These are phyloP conservation scores for Geranium brycei DNA, from an alignment of 345 rosid genomes.

Conservation along the genomic window DNA sequence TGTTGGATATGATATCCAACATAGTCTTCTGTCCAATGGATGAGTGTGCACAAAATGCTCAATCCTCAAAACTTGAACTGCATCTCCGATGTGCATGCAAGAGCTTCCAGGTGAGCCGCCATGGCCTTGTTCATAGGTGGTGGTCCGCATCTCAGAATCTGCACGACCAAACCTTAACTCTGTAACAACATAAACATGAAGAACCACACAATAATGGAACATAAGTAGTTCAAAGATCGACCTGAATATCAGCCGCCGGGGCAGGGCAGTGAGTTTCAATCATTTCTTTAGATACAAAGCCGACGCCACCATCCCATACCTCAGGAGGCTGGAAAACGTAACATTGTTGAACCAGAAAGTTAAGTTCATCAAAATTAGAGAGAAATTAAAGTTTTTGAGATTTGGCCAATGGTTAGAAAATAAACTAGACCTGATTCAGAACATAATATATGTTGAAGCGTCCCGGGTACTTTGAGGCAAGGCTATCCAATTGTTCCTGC, in stretches of 20 bases:
- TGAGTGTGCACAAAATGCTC: no score
- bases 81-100: slow-evolving; percentile 70
- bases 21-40: no score
- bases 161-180: background rate
- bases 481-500: slow-evolving; percentile 79
- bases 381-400: no score
- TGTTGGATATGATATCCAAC: no score
- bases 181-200: background rate
- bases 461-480: slow-evolving; percentile 48
- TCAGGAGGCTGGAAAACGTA: slow-evolving; percentile 62
- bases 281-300: slow-evolving; percentile 87
- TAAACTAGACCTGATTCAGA: slow-evolving; percentile 64
- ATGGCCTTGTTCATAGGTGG: slow-evolving; percentile 99
- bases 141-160: slow-evolving; percentile 91
- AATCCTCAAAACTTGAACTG: slow-evolving; percentile 71
- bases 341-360: background rate
- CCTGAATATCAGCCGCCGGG: slow-evolving; percentile 64
- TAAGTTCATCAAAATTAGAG: no score
- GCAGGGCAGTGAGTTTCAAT: slow-evolving; percentile 69
- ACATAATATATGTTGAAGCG: slow-evolving; percentile 69
- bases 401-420: background rate
- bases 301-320: slow-evolving; percentile 84
- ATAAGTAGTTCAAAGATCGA: slow-evolving; percentile 1
- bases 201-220: no score
- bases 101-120: slow-evolving; percentile 73